phyloP scores from a whole-genome alignment of 805 yeast genomes.

The Lachancea sp. region DNA sequence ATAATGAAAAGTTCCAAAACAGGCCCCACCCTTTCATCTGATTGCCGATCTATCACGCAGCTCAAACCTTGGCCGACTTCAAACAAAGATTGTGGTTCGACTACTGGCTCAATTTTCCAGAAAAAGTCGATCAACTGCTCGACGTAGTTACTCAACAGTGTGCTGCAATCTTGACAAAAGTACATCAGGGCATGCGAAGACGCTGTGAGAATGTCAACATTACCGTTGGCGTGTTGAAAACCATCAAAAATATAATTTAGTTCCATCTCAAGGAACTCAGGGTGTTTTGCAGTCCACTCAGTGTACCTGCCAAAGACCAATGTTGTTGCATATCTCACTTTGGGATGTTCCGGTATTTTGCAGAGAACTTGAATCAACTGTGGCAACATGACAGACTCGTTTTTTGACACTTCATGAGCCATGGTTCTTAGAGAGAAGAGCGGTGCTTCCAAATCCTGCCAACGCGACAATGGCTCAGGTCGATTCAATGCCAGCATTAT shows the following conservation, averaged over 20 bases:
- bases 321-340: conserved; percentile 87
- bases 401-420: conserved; percentile 80
- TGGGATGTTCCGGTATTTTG: conserved; percentile 74
- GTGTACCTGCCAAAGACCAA: conserved; percentile 93
- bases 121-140: conserved; percentile 75
- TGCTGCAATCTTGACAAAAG: conserved; percentile 86
- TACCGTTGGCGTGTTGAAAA: conserved; percentile 37
- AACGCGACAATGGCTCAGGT: conserved; percentile 34
- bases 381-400: conserved; percentile 65
- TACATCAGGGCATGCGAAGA: conserved; percentile 92
- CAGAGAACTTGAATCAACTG: conserved; percentile 49
- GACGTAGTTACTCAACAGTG: conserved; percentile 54
- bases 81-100: conserved; percentile 63
- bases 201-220: conserved; percentile 56
- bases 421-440: conserved; percentile 84
- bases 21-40: conserved; percentile 45
- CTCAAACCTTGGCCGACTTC: conserved; percentile 89
- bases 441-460: conserved; percentile 91
- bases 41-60: conserved; percentile 63
- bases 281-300: conserved; percentile 87
- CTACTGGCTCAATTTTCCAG: conserved; percentile 42
- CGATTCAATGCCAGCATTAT: conserved; percentile 38
- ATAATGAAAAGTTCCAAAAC: conserved; percentile 66
- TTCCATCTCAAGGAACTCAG: conserved; percentile 74
- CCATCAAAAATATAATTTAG: conserved; percentile 79